phyloP scores from a whole-genome alignment of 176 grass and related monocot genomes.

The Oropetium thomaeum region DNA sequence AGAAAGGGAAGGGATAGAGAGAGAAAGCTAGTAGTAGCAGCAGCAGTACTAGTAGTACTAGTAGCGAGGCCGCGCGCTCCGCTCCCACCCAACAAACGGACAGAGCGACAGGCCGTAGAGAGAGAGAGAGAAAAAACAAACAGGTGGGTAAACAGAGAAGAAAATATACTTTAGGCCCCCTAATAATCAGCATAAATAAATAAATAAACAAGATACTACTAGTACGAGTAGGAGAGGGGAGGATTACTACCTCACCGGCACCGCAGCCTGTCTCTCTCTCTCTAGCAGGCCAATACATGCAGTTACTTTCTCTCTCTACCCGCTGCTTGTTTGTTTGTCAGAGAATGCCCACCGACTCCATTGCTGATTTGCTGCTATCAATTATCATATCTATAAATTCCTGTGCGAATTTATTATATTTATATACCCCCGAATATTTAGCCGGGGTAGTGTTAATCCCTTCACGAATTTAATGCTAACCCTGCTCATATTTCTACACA shows the following conservation, averaged over 20 bases:
- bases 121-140: background rate
- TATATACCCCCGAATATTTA: background rate
- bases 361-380: too few species aligned
- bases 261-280: too few species aligned
- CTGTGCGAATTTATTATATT: background rate
- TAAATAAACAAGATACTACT: slow-evolving; percentile 6
- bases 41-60: too few species aligned
- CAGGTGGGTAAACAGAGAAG: background rate
- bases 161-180: background rate
- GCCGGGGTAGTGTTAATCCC: background rate
- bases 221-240: background rate
- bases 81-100: slow-evolving; percentile 13
- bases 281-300: background rate
- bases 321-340: background rate
- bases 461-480: too few species aligned
- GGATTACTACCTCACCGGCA: background rate
- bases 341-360: background rate
- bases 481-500: too few species aligned
- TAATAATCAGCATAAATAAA: background rate
- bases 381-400: background rate
- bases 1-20: background rate
- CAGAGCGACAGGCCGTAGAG: background rate
- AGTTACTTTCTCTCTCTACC: background rate
- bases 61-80: background rate
- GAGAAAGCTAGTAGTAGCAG: background rate